Conservation (phyloP, 108 stramenopile genomes). For the Cyclostephanos invisitatus region DNA sequence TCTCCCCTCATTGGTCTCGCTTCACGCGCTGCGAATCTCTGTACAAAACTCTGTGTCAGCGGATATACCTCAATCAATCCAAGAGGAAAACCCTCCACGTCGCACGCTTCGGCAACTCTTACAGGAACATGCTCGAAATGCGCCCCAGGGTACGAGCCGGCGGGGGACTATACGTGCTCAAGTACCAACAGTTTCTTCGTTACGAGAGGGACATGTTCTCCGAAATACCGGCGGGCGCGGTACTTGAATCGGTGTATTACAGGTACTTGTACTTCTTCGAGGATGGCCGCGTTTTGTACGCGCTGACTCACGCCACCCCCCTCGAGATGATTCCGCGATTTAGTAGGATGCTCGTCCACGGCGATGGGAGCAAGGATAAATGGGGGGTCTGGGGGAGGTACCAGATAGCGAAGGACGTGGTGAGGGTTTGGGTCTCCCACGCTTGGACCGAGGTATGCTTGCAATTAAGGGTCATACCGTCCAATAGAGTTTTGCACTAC, state of each 20-base stretch:
- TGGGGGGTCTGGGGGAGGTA: slow-evolving; percentile 75
- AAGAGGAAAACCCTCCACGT: slow-evolving; percentile 69
- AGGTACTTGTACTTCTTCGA: slow-evolving; percentile 82
- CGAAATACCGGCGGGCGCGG: slow-evolving; percentile 78
- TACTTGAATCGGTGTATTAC: slow-evolving; percentile 77
- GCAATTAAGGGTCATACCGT: slow-evolving; percentile 57
- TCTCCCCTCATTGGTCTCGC: slow-evolving; percentile 77
- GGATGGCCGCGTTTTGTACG: slow-evolving; percentile 81
- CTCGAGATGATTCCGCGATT: slow-evolving; percentile 77
- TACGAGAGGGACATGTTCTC: slow-evolving; percentile 89
- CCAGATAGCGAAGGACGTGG: slow-evolving; percentile 59
- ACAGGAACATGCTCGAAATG: slow-evolving; percentile 74
- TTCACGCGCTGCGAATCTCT: slow-evolving; percentile 75
- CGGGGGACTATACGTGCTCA: slow-evolving; percentile 76
- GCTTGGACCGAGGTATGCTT: slow-evolving; percentile 63
- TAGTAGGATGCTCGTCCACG: slow-evolving; percentile 47
- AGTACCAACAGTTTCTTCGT: slow-evolving; percentile 51
- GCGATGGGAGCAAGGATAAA: slow-evolving; percentile 40
- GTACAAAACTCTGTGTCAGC: slow-evolving; percentile 69
- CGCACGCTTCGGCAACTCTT: slow-evolving; percentile 61
- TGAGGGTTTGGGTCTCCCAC: slow-evolving; percentile 64
- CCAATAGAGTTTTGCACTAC: slow-evolving; percentile 36
- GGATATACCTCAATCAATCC: slow-evolving; percentile 74
- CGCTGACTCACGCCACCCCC: slow-evolving; percentile 64
- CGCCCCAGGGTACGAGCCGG: slow-evolving; percentile 76